A percentile compares a stretch with the other conserved stretches of the same genome.
Conservation (phyloP, 805 yeast genomes). For the Yarrowia deformans region DNA sequence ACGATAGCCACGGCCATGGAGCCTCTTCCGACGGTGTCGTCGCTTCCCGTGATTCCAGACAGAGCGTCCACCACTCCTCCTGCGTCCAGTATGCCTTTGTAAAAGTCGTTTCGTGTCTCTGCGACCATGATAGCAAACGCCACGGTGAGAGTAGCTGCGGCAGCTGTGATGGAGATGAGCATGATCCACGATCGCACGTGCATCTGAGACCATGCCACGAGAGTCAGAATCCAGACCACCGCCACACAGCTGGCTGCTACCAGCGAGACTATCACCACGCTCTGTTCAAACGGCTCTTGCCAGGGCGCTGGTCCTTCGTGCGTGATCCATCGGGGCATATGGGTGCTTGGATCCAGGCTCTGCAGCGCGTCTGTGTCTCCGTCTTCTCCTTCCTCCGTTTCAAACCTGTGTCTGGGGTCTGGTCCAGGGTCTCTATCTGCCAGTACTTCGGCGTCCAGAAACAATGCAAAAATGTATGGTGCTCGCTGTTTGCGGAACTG, state of each 20-base stretch:
- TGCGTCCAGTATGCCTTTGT: conserved; percentile 16
- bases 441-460: conserved; percentile 12
- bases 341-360: background rate
- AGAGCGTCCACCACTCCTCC: conserved; percentile 17
- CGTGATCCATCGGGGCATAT: conserved; percentile 9
- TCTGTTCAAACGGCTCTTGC: conserved; percentile 33
- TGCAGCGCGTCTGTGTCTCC: conserved; percentile 22
- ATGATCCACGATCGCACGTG: conserved; percentile 19
- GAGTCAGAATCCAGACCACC: conserved; percentile 24
- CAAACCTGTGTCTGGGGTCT: background rate
- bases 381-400: conserved; percentile 15
- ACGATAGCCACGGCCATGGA: conserved; percentile 29
- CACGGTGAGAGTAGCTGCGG: background rate
- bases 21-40: conserved; percentile 9
- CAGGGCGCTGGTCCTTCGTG: conserved; percentile 24
- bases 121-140: conserved; percentile 28
- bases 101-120: background rate
- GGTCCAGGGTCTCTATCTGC: background rate
- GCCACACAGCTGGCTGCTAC: conserved; percentile 29
- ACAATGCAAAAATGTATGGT: conserved; percentile 24
- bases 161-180: conserved; percentile 11
- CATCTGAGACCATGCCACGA: conserved; percentile 20
- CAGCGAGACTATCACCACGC: conserved; percentile 5
- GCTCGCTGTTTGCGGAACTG: conserved; percentile 22
- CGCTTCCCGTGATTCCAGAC: background rate